Evolutionary conservation across 2,329 filamentous ascomycete species (phyloP).

Genomic region (Fusarium armeniacum): DNA sequence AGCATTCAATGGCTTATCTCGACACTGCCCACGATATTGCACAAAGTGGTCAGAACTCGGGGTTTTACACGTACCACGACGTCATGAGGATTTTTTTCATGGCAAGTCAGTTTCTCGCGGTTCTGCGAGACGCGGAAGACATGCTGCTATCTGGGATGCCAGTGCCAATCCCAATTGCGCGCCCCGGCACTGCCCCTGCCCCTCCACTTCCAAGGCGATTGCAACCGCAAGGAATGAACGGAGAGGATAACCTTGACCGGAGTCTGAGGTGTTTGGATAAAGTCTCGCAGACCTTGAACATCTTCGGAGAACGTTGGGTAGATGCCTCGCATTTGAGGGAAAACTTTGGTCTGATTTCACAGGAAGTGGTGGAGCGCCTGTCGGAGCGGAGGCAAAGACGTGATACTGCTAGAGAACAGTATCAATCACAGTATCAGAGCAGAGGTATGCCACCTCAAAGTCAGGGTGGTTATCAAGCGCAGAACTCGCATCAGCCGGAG

Average conservation of each 20-base stretch:
- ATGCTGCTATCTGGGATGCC: conserved; percentile 66
- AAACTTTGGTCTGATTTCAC: conserved; percentile 66
- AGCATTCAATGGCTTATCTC: conserved; percentile 87
- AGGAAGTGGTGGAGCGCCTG: conserved; percentile 61
- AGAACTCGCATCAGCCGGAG: conserved; percentile 51
- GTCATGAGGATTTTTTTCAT: conserved; percentile 86
- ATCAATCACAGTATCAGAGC: conserved; percentile 55
- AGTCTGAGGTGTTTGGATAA: conserved; percentile 69
- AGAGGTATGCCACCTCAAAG: conserved; percentile 47
- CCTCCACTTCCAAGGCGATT: conserved; percentile 67
- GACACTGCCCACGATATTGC: conserved; percentile 79
- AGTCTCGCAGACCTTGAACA: conserved; percentile 66
- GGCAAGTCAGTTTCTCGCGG: conserved; percentile 73
- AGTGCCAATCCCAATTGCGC: conserved; percentile 61
- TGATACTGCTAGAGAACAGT: conserved; percentile 52
- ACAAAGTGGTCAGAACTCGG: conserved; percentile 68
- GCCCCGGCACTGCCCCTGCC: conserved; percentile 63
- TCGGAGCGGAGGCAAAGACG: conserved; percentile 56
- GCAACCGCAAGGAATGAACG: conserved; percentile 52
- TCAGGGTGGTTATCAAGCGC: conserved; percentile 35
- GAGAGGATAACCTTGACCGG: conserved; percentile 66
- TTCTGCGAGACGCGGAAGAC: conserved; percentile 70
- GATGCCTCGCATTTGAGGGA: conserved; percentile 67
- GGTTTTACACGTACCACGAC: conserved; percentile 89
- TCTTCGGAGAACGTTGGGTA: conserved; percentile 72